Evolutionary conservation across 1,284 basidiomycete species (phyloP).

Genomic region (Ustilago bromivora): DNA sequence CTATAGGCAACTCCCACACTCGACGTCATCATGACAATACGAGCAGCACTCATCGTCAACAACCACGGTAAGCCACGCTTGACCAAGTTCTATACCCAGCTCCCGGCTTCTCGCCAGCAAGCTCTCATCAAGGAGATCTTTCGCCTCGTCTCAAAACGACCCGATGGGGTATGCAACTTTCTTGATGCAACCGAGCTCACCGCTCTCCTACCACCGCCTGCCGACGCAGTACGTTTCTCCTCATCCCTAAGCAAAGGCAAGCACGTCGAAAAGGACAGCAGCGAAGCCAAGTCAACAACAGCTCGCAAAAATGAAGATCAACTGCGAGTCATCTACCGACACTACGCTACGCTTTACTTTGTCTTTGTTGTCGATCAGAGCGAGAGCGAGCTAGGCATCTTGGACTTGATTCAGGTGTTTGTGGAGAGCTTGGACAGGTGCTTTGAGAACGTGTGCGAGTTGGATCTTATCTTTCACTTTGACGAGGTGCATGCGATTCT

Average conservation of each 20-base stretch:
- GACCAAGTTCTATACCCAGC: conserved; percentile 86
- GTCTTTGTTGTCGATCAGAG: conserved; percentile 95
- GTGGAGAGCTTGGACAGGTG: conserved; percentile 94
- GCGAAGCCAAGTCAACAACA: not conserved
- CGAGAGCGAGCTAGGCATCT: conserved; percentile 93
- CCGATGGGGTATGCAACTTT: conserved; percentile 67
- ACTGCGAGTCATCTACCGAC: conserved; percentile 67
- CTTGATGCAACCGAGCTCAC: conserved; percentile 67
- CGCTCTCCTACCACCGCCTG: conserved; percentile 58
- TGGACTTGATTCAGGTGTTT: conserved; percentile 99
- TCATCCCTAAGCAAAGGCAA: conserved; percentile 22
- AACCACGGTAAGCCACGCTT: conserved; percentile 89
- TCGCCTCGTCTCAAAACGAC: conserved; percentile 63
- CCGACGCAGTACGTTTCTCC: conserved; percentile 43
- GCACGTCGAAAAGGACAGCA: conserved; percentile 1
- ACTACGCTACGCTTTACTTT: conserved; percentile 96
- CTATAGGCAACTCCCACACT: not conserved
- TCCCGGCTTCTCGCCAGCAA: conserved; percentile 63
- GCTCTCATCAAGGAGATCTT: conserved; percentile 65
- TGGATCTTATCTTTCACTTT: conserved; percentile 98
- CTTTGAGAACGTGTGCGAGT: conserved; percentile 98
- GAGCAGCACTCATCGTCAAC: conserved; percentile 86
- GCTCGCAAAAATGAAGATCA: conserved; percentile 45
- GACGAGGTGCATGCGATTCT: conserved; percentile 97
- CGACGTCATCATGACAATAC: conserved; percentile 77